Conservation (phyloP, 2,329 filamentous ascomycete genomes). For the Ophiostoma sp. region DNA sequence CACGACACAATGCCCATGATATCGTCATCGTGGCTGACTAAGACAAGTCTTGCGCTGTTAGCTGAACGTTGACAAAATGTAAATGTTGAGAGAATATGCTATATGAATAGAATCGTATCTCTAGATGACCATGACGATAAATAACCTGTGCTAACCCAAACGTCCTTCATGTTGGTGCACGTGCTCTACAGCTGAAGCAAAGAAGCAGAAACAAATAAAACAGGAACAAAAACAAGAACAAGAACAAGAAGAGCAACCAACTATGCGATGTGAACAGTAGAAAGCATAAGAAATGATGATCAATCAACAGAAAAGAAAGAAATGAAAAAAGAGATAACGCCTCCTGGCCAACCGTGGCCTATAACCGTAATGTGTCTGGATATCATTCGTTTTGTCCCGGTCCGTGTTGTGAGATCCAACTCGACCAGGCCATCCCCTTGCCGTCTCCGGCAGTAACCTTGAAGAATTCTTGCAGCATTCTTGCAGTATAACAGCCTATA, state of each 20-base stretch:
- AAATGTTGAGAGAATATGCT: no score
- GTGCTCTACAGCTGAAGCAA: neutral
- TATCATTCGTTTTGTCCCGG: constrained; percentile 14
- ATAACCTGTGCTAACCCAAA: neutral
- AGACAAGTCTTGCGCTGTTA: no score
- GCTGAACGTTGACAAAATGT: no score
- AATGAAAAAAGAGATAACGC: neutral
- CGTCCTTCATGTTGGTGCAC: neutral
- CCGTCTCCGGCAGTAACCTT: neutral
- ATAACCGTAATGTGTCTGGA: constrained; percentile 10
- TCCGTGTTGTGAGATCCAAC: neutral
- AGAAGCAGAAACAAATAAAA: neutral
- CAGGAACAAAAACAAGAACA: neutral
- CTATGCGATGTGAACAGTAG: neutral
- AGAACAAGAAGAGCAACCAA: neutral
- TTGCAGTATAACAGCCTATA: constrained; percentile 42
- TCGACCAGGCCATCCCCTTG: neutral
- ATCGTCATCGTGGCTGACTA: no score
- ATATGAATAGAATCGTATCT: neutral
- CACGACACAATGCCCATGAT: no score
- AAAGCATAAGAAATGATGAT: neutral
- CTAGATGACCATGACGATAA: neutral
- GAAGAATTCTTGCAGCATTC: no score
- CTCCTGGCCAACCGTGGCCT: constrained; percentile 10
- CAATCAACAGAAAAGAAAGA: neutral